phyloP scores from a whole-genome alignment of 306 rosid species.

The Vicia faba region DNA sequence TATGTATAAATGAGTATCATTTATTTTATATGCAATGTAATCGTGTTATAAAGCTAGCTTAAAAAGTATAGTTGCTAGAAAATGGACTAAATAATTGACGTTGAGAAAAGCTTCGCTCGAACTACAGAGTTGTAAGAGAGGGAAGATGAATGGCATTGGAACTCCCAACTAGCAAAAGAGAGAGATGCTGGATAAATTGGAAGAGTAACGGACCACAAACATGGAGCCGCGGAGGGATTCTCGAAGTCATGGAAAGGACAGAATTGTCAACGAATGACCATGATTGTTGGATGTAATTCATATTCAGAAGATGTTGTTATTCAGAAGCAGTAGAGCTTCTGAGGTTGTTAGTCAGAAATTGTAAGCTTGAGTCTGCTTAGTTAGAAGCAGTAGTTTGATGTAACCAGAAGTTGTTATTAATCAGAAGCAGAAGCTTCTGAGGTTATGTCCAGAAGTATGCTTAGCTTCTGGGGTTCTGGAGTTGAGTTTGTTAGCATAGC shows the following conservation, averaged over 20 bases:
- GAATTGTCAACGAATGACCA: not conserved
- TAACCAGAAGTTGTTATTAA: too few species aligned
- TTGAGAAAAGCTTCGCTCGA: not conserved
- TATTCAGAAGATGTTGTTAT: too few species aligned
- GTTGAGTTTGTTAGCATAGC: too few species aligned
- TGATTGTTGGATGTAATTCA: too few species aligned
- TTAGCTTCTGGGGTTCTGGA: too few species aligned
- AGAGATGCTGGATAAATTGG: not conserved
- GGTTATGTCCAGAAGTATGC: too few species aligned
- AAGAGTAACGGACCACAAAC: not conserved
- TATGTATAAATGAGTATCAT: conserved; percentile 3
- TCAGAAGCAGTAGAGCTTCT: too few species aligned
- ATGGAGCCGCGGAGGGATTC: not conserved
- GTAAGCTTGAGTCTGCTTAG: too few species aligned
- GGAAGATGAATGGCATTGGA: not conserved
- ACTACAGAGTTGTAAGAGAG: not conserved
- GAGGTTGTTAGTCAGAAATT: too few species aligned
- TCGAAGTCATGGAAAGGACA: not conserved
- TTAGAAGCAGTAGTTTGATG: too few species aligned
- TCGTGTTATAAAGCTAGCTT: conserved; percentile 13
- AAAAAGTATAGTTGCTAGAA: conserved; percentile 1
- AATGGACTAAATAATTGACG: not conserved
- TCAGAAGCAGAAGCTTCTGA: too few species aligned
- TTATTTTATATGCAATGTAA: conserved; percentile 5
- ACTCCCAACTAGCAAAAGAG: not conserved